Evolutionary conservation across 1,284 basidiomycete genomes (phyloP), one percentile per base, ranked within the genome.

Genomic region (Heterobasidion occidentale): DNA sequence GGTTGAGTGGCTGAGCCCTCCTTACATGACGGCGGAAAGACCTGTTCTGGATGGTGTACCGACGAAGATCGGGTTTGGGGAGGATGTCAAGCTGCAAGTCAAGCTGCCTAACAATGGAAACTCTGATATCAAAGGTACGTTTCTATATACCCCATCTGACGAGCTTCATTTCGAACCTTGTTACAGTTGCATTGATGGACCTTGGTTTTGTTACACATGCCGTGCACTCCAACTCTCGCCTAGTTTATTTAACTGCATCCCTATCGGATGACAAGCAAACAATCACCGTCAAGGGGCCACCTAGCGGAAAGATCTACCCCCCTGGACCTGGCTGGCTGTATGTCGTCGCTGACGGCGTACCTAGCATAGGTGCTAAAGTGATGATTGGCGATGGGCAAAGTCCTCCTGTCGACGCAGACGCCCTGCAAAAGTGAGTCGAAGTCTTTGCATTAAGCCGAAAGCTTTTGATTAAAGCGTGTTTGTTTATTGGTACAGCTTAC

Each of bases 321-420:
- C 88, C 90, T 55, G 92, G 92, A 7, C 90, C 90, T 3, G 92
- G 81, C 8, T 91, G 84, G 78, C 64, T 94, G 42, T 90, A 82
- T 63, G 67, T 92, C 34, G 74, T 93, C 20, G 78, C 81, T 1
- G 76, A 86, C 59, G 88, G 78, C 15, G 72, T 92, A 7, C 88
- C 91, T 0, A 90, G 87, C 62, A 65, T 71, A 20, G 89, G 84
- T 2, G 70, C 74, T 61, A 82, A 81, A 67, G 70, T 90, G 2
- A 83, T 91, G 77, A 71, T 93, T 46, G 92, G 90, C 1, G 75
- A 81, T 62, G 87, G 86, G 11, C 65, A 67, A 52, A 72, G 75
- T 11, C 88, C 88, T 20, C 72, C 74, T 8, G 76, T 86, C 7
- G 80, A 89, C 60, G 62, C 78, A 36, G 68, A 57, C 1, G 84